phyloP scores from a whole-genome alignment of 73 alveolate species.

The Stentor roeselii region DNA sequence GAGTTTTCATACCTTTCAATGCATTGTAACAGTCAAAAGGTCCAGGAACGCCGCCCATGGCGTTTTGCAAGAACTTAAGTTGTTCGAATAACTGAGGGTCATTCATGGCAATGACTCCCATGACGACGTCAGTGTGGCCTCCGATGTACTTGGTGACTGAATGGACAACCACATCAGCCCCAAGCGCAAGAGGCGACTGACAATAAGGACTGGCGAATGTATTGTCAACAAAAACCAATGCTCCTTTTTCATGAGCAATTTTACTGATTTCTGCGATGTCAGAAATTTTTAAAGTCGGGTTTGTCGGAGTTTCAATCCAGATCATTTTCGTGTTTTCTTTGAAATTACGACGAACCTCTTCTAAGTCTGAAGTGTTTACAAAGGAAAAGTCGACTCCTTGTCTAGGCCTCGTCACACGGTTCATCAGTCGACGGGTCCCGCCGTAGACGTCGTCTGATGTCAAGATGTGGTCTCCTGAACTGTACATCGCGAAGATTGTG shows the following conservation, averaged over 20 bases:
- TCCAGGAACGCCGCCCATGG: conserved; percentile 76
- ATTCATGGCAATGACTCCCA: conserved; percentile 79
- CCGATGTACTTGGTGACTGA: conserved; percentile 93
- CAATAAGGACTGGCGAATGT: conserved; percentile 86
- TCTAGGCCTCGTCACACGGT: conserved; percentile 51
- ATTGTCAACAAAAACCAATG: conserved; percentile 81
- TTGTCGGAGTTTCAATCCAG: conserved; percentile 95
- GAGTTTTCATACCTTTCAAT: conserved; percentile 90
- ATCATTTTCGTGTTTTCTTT: conserved; percentile 84
- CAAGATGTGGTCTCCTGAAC: conserved; percentile 78
- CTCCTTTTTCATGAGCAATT: conserved; percentile 60
- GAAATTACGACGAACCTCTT: conserved; percentile 51
- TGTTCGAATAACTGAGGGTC: conserved; percentile 73
- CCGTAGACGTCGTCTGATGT: conserved; percentile 91
- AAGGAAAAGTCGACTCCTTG: conserved; percentile 65
- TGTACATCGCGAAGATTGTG: conserved; percentile 27
- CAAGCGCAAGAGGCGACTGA: conserved; percentile 85
- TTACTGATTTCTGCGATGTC: conserved; percentile 76
- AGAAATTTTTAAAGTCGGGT: conserved; percentile 81
- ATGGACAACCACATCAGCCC: conserved; percentile 88
- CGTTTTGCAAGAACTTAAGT: conserved; percentile 61
- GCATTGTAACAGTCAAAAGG: conserved; percentile 92
- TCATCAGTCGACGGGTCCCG: conserved; percentile 83
- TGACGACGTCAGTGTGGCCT: conserved; percentile 95
- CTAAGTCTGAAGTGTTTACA: conserved; percentile 69